Base-by-base conservation (phyloP, 106 monocot species). In the Dioscorea dumetorum region DNA sequence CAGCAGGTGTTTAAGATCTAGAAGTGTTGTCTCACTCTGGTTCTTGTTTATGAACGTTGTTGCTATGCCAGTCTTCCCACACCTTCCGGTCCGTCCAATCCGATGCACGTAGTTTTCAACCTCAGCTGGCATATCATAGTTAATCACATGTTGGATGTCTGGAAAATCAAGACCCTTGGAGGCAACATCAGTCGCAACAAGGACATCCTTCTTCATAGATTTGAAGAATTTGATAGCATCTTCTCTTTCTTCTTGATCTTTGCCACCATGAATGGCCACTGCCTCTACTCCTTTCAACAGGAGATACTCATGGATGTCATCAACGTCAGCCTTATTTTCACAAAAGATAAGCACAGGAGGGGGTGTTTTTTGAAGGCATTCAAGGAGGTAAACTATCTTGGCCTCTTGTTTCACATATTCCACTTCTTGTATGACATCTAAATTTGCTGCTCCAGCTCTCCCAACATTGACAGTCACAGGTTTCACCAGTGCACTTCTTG, bases 381-480 rank as follows among this genome's bases (percentile, higher is more conserved):
- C 95, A 11, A 97, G 91, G 41, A 97, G 95, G 76, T 97, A 97
- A 0, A 97, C 86, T 17, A 97, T 82, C 50, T 92, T 97, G 5
- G 95, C 95, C 66, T 97, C 95, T 76, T 97, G 91, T 68, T 97
- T 97, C 33, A 97, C 95, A 12, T 97, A 97, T 72, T 97, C 95
- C 0, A 97, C 95, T 77, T 97, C 95, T 80, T 97, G 95, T 23
- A 97, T 97, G 66, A 97, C 95, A 57, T 97, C 95, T 8, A 97
- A 80, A 73, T 97, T 97, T 52, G 95, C 95, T 34, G 95, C 95
- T 48, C 95, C 95, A 32, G 95, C 95, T 78, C 95, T 77, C 21
- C 95, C 95, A 7, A 97, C 95, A 77, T 97, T 97, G 35, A 97
- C 95, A 2, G 86, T 88, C 4, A 97, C 91, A 5, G 95, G 95